Evolutionary conservation across 768 basidiomycete genomes (phyloP).

Genomic region (Pleurotus cornucopiae): DNA sequence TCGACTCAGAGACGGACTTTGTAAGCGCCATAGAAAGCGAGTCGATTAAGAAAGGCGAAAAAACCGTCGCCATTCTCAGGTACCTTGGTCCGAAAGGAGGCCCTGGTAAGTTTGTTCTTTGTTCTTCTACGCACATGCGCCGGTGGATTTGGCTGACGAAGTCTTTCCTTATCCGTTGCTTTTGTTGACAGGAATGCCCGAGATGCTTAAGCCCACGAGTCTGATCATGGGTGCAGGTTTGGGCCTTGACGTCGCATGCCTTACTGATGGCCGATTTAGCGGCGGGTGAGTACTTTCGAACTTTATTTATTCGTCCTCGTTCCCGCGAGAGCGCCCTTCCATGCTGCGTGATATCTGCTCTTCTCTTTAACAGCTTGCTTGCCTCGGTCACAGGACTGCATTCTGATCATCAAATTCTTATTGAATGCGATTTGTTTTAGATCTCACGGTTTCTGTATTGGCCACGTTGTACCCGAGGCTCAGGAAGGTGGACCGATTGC

Average conservation of each 20-base stretch:
- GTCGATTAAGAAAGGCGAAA: slow-evolving; percentile 90
- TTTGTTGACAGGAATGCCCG: slow-evolving; percentile 79
- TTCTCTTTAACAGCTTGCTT: slow-evolving; percentile 11
- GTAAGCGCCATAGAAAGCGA: slow-evolving; percentile 84
- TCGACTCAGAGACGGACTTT: slow-evolving; percentile 88
- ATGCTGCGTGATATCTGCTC: slow-evolving; percentile 9
- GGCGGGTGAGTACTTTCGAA: slow-evolving; percentile 69
- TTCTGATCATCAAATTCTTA: not conserved
- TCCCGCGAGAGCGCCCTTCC: slow-evolving; percentile 12
- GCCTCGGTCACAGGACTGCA: not conserved
- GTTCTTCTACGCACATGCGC: not conserved
- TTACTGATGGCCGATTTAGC: slow-evolving; percentile 97
- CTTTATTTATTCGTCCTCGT: slow-evolving; percentile 9
- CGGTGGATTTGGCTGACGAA: not conserved
- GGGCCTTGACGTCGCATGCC: slow-evolving; percentile 91
- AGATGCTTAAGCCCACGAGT: slow-evolving; percentile 98
- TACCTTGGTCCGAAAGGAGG: slow-evolving; percentile 98
- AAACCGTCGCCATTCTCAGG: slow-evolving; percentile 91
- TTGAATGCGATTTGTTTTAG: slow-evolving; percentile 31
- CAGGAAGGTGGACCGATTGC: slow-evolving; percentile 93
- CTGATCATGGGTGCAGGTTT: slow-evolving; percentile 98
- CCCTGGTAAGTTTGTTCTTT: slow-evolving; percentile 57
- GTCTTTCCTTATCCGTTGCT: slow-evolving; percentile 12
- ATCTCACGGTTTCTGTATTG: slow-evolving; percentile 95
- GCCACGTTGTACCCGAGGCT: slow-evolving; percentile 95